These are phyloP conservation scores for Moelleriella libera DNA, from an alignment of 2,329 filamentous ascomycete species.

Conservation along the genomic window DNA sequence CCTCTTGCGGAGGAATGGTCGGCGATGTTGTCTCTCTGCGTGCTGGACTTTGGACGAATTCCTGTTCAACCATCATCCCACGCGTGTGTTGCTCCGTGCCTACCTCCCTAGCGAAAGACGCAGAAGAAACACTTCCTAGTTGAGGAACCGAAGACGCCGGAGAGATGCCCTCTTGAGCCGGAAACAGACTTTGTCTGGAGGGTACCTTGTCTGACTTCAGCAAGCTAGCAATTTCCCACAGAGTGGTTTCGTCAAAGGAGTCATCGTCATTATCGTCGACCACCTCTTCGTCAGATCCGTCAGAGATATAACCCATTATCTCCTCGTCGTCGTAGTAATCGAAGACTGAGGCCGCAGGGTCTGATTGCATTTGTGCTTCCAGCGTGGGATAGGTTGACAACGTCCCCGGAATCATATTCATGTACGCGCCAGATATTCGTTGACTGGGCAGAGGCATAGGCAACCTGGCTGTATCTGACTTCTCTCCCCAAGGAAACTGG, in stretches of 20 bases:
- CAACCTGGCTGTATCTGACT: constrained; percentile 36
- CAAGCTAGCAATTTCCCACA: constrained; percentile 50
- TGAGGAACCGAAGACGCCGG: not conserved
- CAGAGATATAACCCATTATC: constrained; percentile 7
- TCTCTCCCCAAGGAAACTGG: constrained; percentile 53
- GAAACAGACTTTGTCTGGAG: constrained; percentile 35
- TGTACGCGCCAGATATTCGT: constrained; percentile 30
- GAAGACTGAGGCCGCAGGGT: constrained; percentile 37
- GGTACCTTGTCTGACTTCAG: constrained; percentile 37
- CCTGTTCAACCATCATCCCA: not conserved
- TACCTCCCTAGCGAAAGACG: not conserved
- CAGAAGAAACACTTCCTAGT: not conserved
- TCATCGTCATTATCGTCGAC: constrained; percentile 16
- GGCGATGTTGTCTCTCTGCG: not conserved
- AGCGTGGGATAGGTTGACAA: constrained; percentile 2
- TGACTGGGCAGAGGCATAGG: constrained; percentile 12
- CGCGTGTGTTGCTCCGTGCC: not conserved
- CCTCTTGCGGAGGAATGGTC: not conserved
- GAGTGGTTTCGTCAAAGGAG: constrained; percentile 44
- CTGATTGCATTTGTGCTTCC: constrained; percentile 7
- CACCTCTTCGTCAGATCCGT: constrained; percentile 14
- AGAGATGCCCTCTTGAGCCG: constrained; percentile 12
- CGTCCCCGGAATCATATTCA: constrained; percentile 25
- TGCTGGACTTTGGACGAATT: not conserved
- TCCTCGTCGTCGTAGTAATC: constrained; percentile 45